phyloP scores from a whole-genome alignment of 306 rosid species.

The Corylus avellana region DNA sequence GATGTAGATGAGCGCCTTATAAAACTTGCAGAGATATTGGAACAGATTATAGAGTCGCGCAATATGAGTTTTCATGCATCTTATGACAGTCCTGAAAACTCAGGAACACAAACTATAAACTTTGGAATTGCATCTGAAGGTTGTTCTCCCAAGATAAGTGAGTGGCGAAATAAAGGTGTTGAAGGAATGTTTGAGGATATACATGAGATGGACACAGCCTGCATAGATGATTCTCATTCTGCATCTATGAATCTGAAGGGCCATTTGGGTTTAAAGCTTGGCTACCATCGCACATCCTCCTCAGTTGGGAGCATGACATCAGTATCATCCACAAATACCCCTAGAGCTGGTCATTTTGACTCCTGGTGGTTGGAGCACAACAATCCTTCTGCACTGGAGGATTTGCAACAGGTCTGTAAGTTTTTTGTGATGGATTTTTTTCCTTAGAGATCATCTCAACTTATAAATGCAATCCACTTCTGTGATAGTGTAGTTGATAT shows the following conservation, averaged over 20 bases:
- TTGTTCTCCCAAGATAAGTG: slow-evolving; percentile 5
- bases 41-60: slow-evolving; percentile 7
- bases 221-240: slow-evolving; percentile 9
- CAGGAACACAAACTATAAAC: neutral
- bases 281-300: slow-evolving; percentile 2
- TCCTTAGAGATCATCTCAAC: neutral
- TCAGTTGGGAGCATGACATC: slow-evolving; percentile 15
- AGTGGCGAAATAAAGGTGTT: slow-evolving; percentile 17
- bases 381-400: slow-evolving; percentile 7
- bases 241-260: slow-evolving; percentile 9
- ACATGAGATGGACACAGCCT: slow-evolving; percentile 19
- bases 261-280: slow-evolving; percentile 10
- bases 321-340: slow-evolving; percentile 12
- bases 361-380: slow-evolving; percentile 18
- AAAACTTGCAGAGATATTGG: slow-evolving; percentile 12
- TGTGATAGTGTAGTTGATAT: neutral
- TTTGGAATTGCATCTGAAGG: neutral
- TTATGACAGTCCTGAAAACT: slow-evolving; percentile 1
- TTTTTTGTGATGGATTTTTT: slow-evolving; percentile 1
- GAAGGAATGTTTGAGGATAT: slow-evolving; percentile 19
- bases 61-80: slow-evolving; percentile 10
- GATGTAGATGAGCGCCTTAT: slow-evolving; percentile 16
- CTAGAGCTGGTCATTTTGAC: slow-evolving; percentile 16
- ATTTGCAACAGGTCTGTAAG: slow-evolving; percentile 5
- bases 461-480: neutral